Evolutionary conservation across 2,329 filamentous ascomycete species (phyloP).

Genomic region (Diaporthe amygdali): DNA sequence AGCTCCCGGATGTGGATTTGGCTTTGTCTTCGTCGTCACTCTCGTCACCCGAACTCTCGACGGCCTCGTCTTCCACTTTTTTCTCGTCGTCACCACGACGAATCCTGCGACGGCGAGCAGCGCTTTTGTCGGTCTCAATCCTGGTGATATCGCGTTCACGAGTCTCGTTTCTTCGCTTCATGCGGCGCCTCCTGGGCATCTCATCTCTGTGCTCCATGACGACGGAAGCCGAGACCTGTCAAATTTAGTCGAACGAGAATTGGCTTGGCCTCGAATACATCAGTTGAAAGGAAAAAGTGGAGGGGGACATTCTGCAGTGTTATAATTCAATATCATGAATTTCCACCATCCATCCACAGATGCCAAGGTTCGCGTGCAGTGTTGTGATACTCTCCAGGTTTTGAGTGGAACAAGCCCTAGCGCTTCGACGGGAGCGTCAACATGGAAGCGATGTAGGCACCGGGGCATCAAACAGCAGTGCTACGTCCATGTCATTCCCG

Average conservation of each 20-base stretch:
- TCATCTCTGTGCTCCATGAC: background rate
- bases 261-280: background rate
- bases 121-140: background rate
- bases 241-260: background rate
- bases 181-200: background rate
- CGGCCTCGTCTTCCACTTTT: background rate
- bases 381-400: background rate
- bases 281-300: background rate
- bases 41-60: background rate
- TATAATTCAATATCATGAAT: background rate
- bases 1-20: background rate
- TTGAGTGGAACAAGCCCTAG: background rate
- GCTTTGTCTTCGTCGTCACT: slow-evolving; percentile 5
- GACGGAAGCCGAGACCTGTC: slow-evolving; percentile 4
- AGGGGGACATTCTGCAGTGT: background rate
- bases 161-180: slow-evolving; percentile 1
- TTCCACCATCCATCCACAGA: background rate
- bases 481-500: background rate
- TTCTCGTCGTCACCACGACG: background rate
- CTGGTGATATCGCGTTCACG: background rate
- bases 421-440: background rate
- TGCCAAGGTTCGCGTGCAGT: slow-evolving; percentile 4
- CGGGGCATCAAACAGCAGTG: background rate
- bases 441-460: background rate
- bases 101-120: background rate